Base-by-base conservation (phyloP, 1,139 yeast species). In the Lodderomyces jiufengensis region DNA sequence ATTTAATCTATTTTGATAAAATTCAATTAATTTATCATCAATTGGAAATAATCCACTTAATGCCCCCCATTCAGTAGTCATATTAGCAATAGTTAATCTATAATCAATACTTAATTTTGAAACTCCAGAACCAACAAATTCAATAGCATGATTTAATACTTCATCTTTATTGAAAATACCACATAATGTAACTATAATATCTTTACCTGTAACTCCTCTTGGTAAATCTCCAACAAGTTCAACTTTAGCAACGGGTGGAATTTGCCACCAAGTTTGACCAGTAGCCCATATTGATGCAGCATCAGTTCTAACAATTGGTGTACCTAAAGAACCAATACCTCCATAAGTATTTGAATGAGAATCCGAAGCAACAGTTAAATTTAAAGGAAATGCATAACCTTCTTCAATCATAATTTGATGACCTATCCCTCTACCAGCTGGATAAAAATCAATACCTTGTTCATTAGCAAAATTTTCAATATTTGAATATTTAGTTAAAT, bases 11-110 rank as follows among this genome's bases (percentile, higher is more conserved):
- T 77, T 61, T 44, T 80, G 70, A 64, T 92, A 92, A 80, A 90
- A 92, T 38, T 81, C 68, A 30, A 88, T 61, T 49, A 88, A 69
- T 12, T 79, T 79, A 16, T 76, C 69, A 57, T 92, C 99, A 14
- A 92, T 88, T 4, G 99, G 97, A 77, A 92, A 92, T 42, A 92
- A 67, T 30, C 99, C 99, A 5, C 96, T 84, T 11, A 92, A 70
- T 1, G 99, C 98, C 51, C 99, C 99, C 99, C 99, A 92, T 63
- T 92, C 99, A 28, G 99, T 92, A 34, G 98, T 92, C 99, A 92
- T 92, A 57, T 92, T 92, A 39, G 98, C 98, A 48, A 92, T 90
- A 15, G 98, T 92, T 48, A 92, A 73, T 57, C 99, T 78, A 62
- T 86, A 90, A 59, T 92, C 99, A 29, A 92, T 77, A 2, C 95